A percentile compares a stretch with the other conserved stretches of the same genome.
These are phyloP conservation scores for Penicillium sp. DNA, from an alignment of 2,329 filamentous ascomycete species.

Conservation along the genomic window DNA sequence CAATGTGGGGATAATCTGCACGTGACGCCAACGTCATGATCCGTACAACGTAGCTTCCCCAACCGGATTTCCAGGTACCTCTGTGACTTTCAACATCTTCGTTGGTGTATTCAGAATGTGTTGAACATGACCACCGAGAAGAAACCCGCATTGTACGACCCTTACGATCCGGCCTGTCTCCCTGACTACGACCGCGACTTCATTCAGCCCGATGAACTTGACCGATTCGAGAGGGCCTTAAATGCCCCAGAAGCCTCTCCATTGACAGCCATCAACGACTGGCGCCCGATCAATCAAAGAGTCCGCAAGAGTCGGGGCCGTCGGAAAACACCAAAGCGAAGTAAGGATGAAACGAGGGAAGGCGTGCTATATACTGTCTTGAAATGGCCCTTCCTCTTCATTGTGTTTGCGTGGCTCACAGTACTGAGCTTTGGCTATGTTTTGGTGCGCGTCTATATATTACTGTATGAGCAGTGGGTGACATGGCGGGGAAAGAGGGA, in stretches of 20 bases:
- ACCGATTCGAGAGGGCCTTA: conserved; percentile 77
- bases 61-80: conserved; percentile 15
- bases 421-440: conserved; percentile 74
- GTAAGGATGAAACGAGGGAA: conserved; percentile 89
- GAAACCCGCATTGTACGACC: conserved; percentile 43
- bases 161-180: conserved; percentile 67
- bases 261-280: conserved; percentile 90
- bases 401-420: conserved; percentile 77
- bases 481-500: conserved; percentile 84
- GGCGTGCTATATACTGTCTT: conserved; percentile 84
- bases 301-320: conserved; percentile 53
- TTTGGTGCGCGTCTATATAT: conserved; percentile 83
- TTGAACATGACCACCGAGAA: conserved; percentile 32
- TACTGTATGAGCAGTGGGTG: conserved; percentile 84
- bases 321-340: conserved; percentile 52
- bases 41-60: conserved; percentile 12
- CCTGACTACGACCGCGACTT: conserved; percentile 83
- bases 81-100: neutral
- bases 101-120: conserved; percentile 25
- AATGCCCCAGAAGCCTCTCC: conserved; percentile 75
- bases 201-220: conserved; percentile 68
- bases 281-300: conserved; percentile 81
- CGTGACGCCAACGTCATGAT: conserved; percentile 24
- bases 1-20: conserved; percentile 10
- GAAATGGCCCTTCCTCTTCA: conserved; percentile 86